Evolutionary conservation across 495 filamentous ascomycete genomes (phyloP), one percentile per base, ranked within the genome.

Genomic region (Penicillium verhagenii): DNA sequence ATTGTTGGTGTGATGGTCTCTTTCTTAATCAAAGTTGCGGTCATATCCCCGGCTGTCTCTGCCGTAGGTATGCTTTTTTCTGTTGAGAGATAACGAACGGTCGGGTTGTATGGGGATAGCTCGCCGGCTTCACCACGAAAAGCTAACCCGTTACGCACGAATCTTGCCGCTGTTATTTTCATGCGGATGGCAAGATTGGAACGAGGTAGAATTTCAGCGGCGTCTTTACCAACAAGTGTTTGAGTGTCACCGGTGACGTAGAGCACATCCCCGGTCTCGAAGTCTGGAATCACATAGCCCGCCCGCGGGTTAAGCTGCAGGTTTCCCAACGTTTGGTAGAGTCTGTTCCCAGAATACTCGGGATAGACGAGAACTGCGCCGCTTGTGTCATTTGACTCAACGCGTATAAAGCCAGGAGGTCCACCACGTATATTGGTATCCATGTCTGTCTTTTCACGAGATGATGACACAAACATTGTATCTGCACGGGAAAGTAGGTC

Each of bases 361-460:
- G 90, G 89, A 68, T 87, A 94, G 14, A 85, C 77, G 24, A 93
- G 61, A 3, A 80, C 78, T 4, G 73, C 66, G 0, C 75, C 80
- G 4, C 54, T 61, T 2, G 69, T 53, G 18, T 70, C 64, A 63
- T 88, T 88, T 1, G 68, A 72, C 10, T 65, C 26, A 21, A 92
- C 72, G 21, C 89, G 79, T 7, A 91, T 72, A 68, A 93, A 92
- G 2, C 90, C 91, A 20, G 78, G 74, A 5, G 87, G 78, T 0
- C 90, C 90, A 33, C 91, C 90, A 21, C 91, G 82, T 56, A 88
- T 83, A 63, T 94, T 94, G n/a, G 86, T 88, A 65, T 92, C 90
- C 90, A 96, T 92, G 58, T 83, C 85, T 19, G 66, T 61, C 11
- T 63, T 63, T n/a, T 79, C 77, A 56, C 86, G 75, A 11, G 78